phyloP scores from a whole-genome alignment of 1,284 basidiomycete species.

The Microbotryum scabiosae region DNA sequence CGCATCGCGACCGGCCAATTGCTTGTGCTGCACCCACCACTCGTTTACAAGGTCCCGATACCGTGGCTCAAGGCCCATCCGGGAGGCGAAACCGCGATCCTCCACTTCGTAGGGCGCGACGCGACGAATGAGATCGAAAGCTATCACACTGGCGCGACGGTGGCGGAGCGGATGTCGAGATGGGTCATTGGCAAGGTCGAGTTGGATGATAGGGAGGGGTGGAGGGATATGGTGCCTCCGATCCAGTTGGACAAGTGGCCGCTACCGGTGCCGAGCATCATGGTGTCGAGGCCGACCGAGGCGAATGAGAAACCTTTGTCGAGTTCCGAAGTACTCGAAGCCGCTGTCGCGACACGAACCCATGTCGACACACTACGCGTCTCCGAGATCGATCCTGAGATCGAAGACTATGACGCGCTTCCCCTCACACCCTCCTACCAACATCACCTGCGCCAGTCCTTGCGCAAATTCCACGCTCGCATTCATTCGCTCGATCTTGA shows the following conservation, averaged over 20 bases:
- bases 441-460: conserved; percentile 64
- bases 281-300: conserved; percentile 12
- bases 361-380: too few species aligned
- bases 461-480: conserved; percentile 66
- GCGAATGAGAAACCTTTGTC: not conserved
- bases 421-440: conserved; percentile 53
- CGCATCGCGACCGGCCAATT: conserved; percentile 67
- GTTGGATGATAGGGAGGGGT: conserved; percentile 46
- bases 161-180: conserved; percentile 53
- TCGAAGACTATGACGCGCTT: conserved; percentile 39
- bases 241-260: conserved; percentile 61
- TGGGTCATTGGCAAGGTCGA: conserved; percentile 71
- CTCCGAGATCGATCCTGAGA: too few species aligned
- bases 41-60: conserved; percentile 71
- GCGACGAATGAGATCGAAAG: conserved; percentile 90
- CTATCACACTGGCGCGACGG: conserved; percentile 67
- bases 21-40: conserved; percentile 68
- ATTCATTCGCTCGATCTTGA: conserved; percentile 77
- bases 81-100: conserved; percentile 77
- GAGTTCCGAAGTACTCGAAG: too few species aligned
- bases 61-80: conserved; percentile 81
- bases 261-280: conserved; percentile 22
- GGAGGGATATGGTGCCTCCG: conserved; percentile 80
- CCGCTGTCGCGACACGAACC: too few species aligned
- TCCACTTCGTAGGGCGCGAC: conserved; percentile 94